These are phyloP conservation scores for Tetrapisispora arboricola DNA, from an alignment of 805 yeast species.

Conservation along the genomic window DNA sequence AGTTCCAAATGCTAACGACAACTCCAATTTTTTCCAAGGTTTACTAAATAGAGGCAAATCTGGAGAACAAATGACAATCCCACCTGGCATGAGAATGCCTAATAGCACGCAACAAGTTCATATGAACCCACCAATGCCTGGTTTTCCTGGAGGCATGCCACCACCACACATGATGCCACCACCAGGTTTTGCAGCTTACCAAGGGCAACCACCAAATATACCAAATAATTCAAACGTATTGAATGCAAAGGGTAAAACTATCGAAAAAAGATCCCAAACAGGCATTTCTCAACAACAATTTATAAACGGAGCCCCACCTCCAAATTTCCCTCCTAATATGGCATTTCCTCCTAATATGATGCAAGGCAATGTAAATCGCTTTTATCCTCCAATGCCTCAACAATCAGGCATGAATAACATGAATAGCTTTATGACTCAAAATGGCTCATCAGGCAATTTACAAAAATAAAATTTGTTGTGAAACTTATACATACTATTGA, in stretches of 20 bases:
- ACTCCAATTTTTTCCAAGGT: slow-evolving; percentile 24
- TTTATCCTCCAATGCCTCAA: slow-evolving; percentile 3
- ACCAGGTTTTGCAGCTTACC: slow-evolving; percentile 14
- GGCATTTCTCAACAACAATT: slow-evolving; percentile 11
- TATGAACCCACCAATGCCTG: slow-evolving; percentile 7
- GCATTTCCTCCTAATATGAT: slow-evolving; percentile 19
- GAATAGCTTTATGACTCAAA: slow-evolving; percentile 3
- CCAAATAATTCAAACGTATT: neutral
- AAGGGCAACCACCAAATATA: slow-evolving; percentile 3
- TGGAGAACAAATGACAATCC: slow-evolving; percentile 4
- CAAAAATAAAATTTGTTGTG: neutral
- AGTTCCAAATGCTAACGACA: slow-evolving; percentile 10
- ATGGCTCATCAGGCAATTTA: neutral
- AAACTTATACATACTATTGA: neutral
- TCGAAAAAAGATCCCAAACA: neutral
- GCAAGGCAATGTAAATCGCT: slow-evolving; percentile 9
- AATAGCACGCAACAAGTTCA: slow-evolving; percentile 9
- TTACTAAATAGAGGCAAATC: slow-evolving; percentile 22
- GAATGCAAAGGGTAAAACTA: neutral
- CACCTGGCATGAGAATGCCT: slow-evolving; percentile 8
- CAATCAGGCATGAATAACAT: neutral
- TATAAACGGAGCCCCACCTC: slow-evolving; percentile 25
- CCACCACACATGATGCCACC: slow-evolving; percentile 18
- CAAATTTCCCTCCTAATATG: slow-evolving; percentile 24
- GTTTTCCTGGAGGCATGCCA: slow-evolving; percentile 15